A percentile compares a stretch with the other conserved stretches of the same genome.
Conservation (phyloP, 2,329 filamentous ascomycete genomes). For the Colletotrichum sp. region DNA sequence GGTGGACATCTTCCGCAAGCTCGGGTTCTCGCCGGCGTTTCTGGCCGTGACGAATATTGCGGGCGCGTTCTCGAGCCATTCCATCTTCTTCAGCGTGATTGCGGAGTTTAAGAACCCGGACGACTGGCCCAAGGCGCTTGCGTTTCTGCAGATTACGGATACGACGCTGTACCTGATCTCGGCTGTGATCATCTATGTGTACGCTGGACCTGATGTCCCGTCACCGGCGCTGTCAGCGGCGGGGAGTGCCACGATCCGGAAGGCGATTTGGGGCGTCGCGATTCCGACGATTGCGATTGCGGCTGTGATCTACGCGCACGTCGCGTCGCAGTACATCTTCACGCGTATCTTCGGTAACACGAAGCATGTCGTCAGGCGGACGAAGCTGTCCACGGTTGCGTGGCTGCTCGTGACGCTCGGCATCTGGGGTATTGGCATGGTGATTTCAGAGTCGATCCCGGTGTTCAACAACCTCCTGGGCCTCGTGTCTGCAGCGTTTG, state of each 20-base stretch:
- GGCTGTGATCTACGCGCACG: slow-evolving; percentile 72
- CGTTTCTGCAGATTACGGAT: slow-evolving; percentile 60
- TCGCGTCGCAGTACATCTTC: slow-evolving; percentile 71
- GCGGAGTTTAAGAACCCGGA: slow-evolving; percentile 66
- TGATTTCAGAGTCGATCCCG: slow-evolving; percentile 73
- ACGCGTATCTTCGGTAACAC: slow-evolving; percentile 65
- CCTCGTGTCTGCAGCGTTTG: slow-evolving; percentile 68
- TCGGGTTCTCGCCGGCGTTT: slow-evolving; percentile 57
- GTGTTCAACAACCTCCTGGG: slow-evolving; percentile 71
- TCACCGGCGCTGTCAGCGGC: slow-evolving; percentile 72
- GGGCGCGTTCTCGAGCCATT: slow-evolving; percentile 68
- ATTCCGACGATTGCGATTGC: slow-evolving; percentile 74
- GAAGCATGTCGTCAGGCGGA: slow-evolving; percentile 56
- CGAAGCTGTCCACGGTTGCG: slow-evolving; percentile 51
- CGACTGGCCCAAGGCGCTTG: slow-evolving; percentile 58
- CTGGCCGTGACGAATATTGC: slow-evolving; percentile 67
- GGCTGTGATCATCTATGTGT: slow-evolving; percentile 71
- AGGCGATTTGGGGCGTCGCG: slow-evolving; percentile 71
- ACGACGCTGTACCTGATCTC: slow-evolving; percentile 68
- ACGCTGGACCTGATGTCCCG: slow-evolving; percentile 63
- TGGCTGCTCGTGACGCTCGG: slow-evolving; percentile 63
- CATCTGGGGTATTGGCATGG: slow-evolving; percentile 66
- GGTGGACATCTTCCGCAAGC: slow-evolving; percentile 37
- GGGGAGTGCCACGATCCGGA: slow-evolving; percentile 54
- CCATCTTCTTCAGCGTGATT: slow-evolving; percentile 71